Base-by-base conservation (phyloP, 164 flowering plant genomes). In the Cinnamomum chago region DNA sequence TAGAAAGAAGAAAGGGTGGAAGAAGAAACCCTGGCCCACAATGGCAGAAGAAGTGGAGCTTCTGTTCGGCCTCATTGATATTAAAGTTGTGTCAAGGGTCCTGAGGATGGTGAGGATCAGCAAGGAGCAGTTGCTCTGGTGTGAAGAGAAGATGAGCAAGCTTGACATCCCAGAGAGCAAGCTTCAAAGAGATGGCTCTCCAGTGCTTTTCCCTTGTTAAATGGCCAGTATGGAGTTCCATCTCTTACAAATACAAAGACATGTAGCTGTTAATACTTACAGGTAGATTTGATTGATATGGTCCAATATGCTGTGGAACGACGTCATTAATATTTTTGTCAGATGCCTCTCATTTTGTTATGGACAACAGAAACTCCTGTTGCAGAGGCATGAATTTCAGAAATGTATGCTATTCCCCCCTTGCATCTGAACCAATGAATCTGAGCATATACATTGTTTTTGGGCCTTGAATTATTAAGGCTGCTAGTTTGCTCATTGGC, bases 101-200 rank as follows among this genome's bases (percentile, higher is more conserved):
- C 81, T 93, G 15, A 84, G 92, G 76, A 91, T 91, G 97, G 81
- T 50, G 55, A 83, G 83, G 77, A 87, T 93, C 66, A 88, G 81
- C 20, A 90, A 86, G 70, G 97, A 91, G 58, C 94, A 92, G 76
- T 72, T 93, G 64, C 74, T 87, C 52, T 95, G 98, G 98, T 92
- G 97, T 68, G 97, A 88, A 86, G 95, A 88, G 71, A 95, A 95
- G 88, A 85, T 93, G 86, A 89, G 85, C 79, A 91, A 92, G 76
- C 77, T 95, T 50, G 87, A 84, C 30, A 67, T 92, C 25, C 47
- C 77, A 1, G 86, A 84, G 3, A 90, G 90, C 69, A 88, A 77
- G 81, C 81, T 94, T 70, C 88, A 74, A 73, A 87, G 98, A 77
- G 94, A 90, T 67, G 88, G 88, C 0, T 87, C 91, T 51, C 94